Evolutionary conservation across 768 basidiomycete species (phyloP), one percentile per base, ranked within the genome.

Genomic region (Mycena indigotica): DNA sequence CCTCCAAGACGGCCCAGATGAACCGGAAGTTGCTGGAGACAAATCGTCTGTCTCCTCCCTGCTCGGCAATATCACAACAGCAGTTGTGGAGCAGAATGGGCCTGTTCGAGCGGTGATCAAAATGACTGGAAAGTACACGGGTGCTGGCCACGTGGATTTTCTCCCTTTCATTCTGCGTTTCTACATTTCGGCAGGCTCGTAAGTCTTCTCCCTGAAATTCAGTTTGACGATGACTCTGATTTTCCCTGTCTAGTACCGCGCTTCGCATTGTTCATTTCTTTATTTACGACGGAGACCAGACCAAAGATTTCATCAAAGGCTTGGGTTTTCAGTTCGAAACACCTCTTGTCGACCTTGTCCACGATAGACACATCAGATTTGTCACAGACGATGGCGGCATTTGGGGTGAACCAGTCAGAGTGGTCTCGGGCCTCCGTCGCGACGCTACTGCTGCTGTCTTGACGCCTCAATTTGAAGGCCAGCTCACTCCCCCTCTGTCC

Each of bases 101-200:
- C 73, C 73, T 21, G 74, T 75, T 15, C 65, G 75, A 8, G 75
- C 70, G 8, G 75, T 76, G 3, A 69, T 76, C 39, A 76, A 76
- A 67, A 73, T 71, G 49, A 71, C 73, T 2, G 75, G 75, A 35
- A 68, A 72, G 66, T 76, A 76, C 53, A 67, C 67, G 6, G 70
- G 72, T 51, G 64, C 61, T 15, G 64, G 66, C 24, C 73, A 74
- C 51, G 64, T 65, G 3, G 71, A 70, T 39, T 75, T 74, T 46
- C 62, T 76, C 12, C 74, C 75, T 0, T 76, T 72, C 57, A 76
- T 66, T 10, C 58, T 72, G 21, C 70, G 75, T 4, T 73, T 76
- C 41, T 76, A 76, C 46, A 65, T 74, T 19, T 63, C 71, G 1
- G 71, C 75, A 2, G 72, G 73, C 3, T 63, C 72, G 41, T 44